Conservation (phyloP, 1,284 basidiomycete genomes). For the Cryptococcus jaspeensis region DNA sequence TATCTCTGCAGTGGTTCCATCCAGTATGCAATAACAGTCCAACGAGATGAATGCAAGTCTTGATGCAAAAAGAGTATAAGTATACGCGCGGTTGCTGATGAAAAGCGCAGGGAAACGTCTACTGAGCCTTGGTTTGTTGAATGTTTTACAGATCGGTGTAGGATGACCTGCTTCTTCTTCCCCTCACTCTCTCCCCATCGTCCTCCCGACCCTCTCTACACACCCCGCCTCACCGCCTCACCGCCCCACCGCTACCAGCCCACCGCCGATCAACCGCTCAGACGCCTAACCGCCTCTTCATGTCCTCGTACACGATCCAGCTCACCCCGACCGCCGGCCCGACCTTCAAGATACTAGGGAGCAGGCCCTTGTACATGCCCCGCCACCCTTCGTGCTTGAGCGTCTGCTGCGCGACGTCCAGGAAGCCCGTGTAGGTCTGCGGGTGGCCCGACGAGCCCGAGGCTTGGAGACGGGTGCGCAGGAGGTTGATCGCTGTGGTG, state of each 20-base stretch:
- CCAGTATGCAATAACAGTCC: too few relatives aligned
- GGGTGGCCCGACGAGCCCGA: slow-evolving; percentile 92
- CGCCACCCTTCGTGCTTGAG: slow-evolving; percentile 83
- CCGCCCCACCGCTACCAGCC: background rate
- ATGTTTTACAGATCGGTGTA: too few relatives aligned
- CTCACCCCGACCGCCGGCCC: slow-evolving; percentile 92
- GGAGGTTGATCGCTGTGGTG: slow-evolving; percentile 69
- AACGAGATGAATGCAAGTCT: too few relatives aligned
- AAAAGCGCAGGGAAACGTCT: background rate
- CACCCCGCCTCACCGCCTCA: background rate
- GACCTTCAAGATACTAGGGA: slow-evolving; percentile 91
- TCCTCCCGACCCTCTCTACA: background rate
- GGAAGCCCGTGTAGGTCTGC: slow-evolving; percentile 79
- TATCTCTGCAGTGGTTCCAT: background rate
- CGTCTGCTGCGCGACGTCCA: slow-evolving; percentile 81
- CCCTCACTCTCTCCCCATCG: background rate
- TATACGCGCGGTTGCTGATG: background rate
- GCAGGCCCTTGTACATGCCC: slow-evolving; percentile 91
- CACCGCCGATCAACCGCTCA: slow-evolving; percentile 8
- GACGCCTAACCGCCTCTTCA: slow-evolving; percentile 45
- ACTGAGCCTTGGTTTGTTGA: too few relatives aligned
- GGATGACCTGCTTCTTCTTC: background rate
- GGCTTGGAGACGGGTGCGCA: slow-evolving; percentile 92
- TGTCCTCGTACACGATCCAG: slow-evolving; percentile 67
- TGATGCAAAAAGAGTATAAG: background rate